Evolutionary conservation across 768 basidiomycete species (phyloP), one percentile per base, ranked within the genome.

Genomic region (Phlegmacium glaucopus): DNA sequence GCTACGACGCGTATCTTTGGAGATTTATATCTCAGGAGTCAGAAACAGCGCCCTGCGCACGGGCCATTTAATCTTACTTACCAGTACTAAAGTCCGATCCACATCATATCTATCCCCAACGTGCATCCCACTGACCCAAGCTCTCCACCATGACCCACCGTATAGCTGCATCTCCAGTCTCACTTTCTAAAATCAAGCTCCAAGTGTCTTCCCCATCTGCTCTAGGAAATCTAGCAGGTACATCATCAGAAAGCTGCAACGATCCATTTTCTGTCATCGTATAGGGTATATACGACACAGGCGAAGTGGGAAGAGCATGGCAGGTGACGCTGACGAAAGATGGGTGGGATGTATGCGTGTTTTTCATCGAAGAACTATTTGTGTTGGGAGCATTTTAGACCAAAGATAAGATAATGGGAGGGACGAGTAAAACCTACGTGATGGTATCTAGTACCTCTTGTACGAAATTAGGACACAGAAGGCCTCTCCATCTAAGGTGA

Each of bases 401-500:
- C 9, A 39, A 29, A 28, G 37, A 32, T 26, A 26, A 9, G 10
- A 18, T 45, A 2, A 11, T 8, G 25, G 18, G 27, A 10, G 36
- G 17, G 3, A 15, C 42, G 34, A 17, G 10, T 18, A 32, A n/a
- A 6, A 65, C 72, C 46, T 56, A 78, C 82, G 64, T 45, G 6
- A 72, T 65, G 0, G 64, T 59, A 30, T 80, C 71, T 18, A 87
- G 57, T 28, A 85, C 59, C 0, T 65, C 62, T 52, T 77, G 77
- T 6, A 85, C 70, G 53, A 88, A 86, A 1, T 34, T 45, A 0
- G 75, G 70, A 11, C 70, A 56, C 22, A 89, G 61, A 27, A 87
- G 63, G 1, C 87, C 87, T 17, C 55, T 61, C 86, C 86, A 90
- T 32, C 72, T 68, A 3, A 88, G 50, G 48, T 79, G 80, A 8